Conservation (phyloP, 2,329 filamentous ascomycete genomes). For the Monosporascus cannonballus region DNA sequence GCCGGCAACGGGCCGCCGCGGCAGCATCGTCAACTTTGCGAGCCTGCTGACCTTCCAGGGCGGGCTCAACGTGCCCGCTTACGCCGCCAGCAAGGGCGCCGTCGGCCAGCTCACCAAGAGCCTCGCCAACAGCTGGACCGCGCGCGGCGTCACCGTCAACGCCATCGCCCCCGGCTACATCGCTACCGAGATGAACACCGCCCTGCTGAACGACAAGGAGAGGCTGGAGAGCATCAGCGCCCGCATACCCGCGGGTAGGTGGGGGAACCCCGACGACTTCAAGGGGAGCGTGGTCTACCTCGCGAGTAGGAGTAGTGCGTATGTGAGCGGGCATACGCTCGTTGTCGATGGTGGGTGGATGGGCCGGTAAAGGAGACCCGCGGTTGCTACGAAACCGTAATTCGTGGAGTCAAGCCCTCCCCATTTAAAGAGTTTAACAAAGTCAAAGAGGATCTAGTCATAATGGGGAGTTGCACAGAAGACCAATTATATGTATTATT, state of each 20-base stretch:
- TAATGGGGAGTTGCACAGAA: too few species aligned
- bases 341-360: slow-evolving; percentile 91
- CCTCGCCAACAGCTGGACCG: slow-evolving; percentile 79
- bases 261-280: slow-evolving; percentile 80
- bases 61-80: slow-evolving; percentile 80
- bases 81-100: slow-evolving; percentile 79
- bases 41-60: slow-evolving; percentile 79
- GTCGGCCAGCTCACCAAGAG: slow-evolving; percentile 81
- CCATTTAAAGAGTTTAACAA: too few species aligned
- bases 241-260: slow-evolving; percentile 75
- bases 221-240: slow-evolving; percentile 68
- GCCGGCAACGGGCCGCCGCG: slow-evolving; percentile 48
- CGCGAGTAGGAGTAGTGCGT: slow-evolving; percentile 65
- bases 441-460: too few species aligned
- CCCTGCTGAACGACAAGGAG: slow-evolving; percentile 64
- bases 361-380: slow-evolving; percentile 54
- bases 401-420: slow-evolving; percentile 6
- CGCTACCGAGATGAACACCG: slow-evolving; percentile 88
- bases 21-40: slow-evolving; percentile 78
- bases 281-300: slow-evolving; percentile 75
- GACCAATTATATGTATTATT: too few species aligned
- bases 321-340: slow-evolving; percentile 75
- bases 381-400: not conserved
- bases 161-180: slow-evolving; percentile 87
- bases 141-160: slow-evolving; percentile 74